Evolutionary conservation across 176 grass and related monocot species (phyloP), one percentile per base, ranked within the genome.

Genomic region (Poa pratensis): DNA sequence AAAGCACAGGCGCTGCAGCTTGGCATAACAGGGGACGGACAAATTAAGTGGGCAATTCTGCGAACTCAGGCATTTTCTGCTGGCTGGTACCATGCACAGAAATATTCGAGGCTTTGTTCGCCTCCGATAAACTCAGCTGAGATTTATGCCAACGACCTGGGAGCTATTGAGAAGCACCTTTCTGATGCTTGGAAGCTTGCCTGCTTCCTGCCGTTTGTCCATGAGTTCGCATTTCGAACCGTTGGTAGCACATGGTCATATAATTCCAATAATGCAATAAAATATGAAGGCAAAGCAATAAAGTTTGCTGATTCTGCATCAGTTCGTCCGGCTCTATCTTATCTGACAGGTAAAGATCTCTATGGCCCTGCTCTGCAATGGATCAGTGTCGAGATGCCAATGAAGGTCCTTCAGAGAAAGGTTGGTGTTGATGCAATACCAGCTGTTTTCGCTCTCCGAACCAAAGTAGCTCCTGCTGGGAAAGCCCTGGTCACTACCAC

Each of bases 371-470:
- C 61, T 64, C 26, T 64, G 26, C 61, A 62, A 30, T 64, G 61
- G 61, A 64, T 64, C 1, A 26, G 61, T 64, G 61, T 64, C 1
- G 61, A 30, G 2, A 64, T 64, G 13, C 61, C 61, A 15, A 64
- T 64, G 61, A 64, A 64, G 61, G 61, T 64, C 61, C 61, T 64
- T 64, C 61, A 16, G 13, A 64, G 61, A 64, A 64, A 64, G 28
- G 26, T 64, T 0, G 61, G 26, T 0, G 26, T 14, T 30, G 61
- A 64, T 5, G 61, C 14, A 6, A 64, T 30, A 64, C 61, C 26
- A 0, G 0, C 24, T 28, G 61, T 30, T 64, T 30, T 64, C 26
- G 14, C 26, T 64, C 61, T 6, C 13, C 26, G 13, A 15, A 3
- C 0, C 26, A 30, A 7, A 64, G 61, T 27, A 16, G 61, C 61